A percentile compares a stretch with the other conserved stretches of the same genome.
phyloP scores from a whole-genome alignment of 2,329 filamentous ascomycete genomes.

The Nemania sp. region DNA sequence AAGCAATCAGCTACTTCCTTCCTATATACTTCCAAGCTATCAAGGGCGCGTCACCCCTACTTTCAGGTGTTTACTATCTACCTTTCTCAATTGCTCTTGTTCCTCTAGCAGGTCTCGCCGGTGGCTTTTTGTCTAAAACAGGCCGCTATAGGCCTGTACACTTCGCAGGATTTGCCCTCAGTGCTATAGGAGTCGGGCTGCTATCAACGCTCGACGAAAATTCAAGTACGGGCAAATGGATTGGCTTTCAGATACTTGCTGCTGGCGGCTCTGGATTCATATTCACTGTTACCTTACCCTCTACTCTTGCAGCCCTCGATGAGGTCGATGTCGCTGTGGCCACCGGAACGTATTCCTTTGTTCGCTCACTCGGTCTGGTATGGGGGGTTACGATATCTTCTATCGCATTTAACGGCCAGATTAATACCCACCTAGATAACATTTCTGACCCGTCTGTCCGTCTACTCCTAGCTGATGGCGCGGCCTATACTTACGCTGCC shows the following conservation, averaged over 20 bases:
- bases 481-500: neutral
- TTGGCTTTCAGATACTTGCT: constrained; percentile 52
- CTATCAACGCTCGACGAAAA: constrained; percentile 51
- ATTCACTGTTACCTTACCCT: constrained; percentile 53
- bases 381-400: constrained; percentile 57
- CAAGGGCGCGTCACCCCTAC: neutral
- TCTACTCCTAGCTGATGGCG: neutral
- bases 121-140: constrained; percentile 33
- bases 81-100: constrained; percentile 13
- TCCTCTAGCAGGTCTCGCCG: constrained; percentile 37
- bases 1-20: neutral
- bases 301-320: constrained; percentile 51
- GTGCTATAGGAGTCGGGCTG: constrained; percentile 53
- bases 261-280: constrained; percentile 55
- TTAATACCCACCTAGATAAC: neutral
- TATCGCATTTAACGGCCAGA: neutral
- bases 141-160: constrained; percentile 45
- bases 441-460: neutral
- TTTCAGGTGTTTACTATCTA: constrained; percentile 1
- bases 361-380: constrained; percentile 55
- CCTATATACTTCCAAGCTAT: constrained; percentile 16
- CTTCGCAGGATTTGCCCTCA: constrained; percentile 45
- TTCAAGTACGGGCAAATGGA: constrained; percentile 52
- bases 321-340: constrained; percentile 50
- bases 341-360: constrained; percentile 54